A percentile compares a stretch with the other conserved stretches of the same genome.
Conservation (phyloP, 2,329 filamentous ascomycete species). For the Colletotrichum spaethianum region DNA sequence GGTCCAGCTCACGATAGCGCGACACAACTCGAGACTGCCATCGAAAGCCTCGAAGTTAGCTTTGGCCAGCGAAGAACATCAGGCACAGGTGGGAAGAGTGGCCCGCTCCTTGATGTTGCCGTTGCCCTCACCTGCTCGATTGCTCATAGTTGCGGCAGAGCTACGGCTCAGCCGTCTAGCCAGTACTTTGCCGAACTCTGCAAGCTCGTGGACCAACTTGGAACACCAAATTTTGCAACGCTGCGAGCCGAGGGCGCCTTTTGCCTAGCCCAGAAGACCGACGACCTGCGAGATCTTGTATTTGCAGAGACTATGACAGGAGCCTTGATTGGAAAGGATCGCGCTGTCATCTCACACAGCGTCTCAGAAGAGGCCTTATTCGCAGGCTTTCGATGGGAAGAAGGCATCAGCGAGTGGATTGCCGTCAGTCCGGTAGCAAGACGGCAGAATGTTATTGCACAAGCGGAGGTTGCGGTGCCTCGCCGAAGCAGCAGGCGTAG, state of each 20-base stretch:
- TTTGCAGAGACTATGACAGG: constrained; percentile 61
- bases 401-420: constrained; percentile 59
- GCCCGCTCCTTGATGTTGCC: constrained; percentile 50
- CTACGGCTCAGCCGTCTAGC: constrained; percentile 54
- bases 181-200: constrained; percentile 58
- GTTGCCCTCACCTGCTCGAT: constrained; percentile 60
- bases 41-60: constrained; percentile 1
- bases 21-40: background rate
- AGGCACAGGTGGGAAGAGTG: background rate
- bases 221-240: constrained; percentile 51
- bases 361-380: constrained; percentile 45
- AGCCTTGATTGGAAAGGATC: constrained; percentile 4
- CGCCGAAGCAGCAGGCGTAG: constrained; percentile 11
- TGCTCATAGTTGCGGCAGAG: constrained; percentile 62
- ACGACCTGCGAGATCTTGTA: constrained; percentile 66
- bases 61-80: background rate
- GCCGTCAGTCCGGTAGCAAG: constrained; percentile 29
- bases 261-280: constrained; percentile 65
- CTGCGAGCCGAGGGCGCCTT: constrained; percentile 65
- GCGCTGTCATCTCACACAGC: too few species aligned
- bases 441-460: background rate
- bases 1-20: background rate
- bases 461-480: background rate
- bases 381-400: constrained; percentile 57
- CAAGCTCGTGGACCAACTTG: constrained; percentile 54